Evolutionary conservation across 176 grass and related monocot genomes (phyloP).

Genomic region (Triticum turgidum): DNA sequence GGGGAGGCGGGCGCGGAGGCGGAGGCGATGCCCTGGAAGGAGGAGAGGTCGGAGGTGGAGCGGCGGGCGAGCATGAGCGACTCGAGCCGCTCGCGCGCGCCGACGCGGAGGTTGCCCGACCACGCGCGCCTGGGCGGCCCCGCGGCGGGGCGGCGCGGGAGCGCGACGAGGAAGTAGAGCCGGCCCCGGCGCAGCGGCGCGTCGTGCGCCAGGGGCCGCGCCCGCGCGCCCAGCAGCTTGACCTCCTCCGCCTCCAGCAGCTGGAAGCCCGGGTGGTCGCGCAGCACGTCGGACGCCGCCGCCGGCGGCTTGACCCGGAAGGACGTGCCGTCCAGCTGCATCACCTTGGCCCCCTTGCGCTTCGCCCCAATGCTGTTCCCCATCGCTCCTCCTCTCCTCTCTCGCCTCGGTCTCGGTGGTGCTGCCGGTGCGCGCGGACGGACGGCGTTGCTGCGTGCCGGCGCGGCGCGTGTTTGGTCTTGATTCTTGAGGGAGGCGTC

Average conservation of each 20-base stretch:
- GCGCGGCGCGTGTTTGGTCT: not conserved
- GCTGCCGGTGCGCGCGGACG: not conserved
- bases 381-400: conserved; percentile 33
- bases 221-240: conserved; percentile 63
- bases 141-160: conserved; percentile 42
- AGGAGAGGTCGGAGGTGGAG: conserved; percentile 75
- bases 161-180: conserved; percentile 86
- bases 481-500: not conserved
- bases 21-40: conserved; percentile 14
- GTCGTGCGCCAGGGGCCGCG: conserved; percentile 50
- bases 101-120: conserved; percentile 69
- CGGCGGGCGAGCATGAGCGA: conserved; percentile 77
- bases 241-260: conserved; percentile 77
- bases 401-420: not conserved
- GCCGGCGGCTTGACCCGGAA: conserved; percentile 75
- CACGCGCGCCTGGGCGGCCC: conserved; percentile 46
- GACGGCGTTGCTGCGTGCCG: not conserved
- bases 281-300: conserved; percentile 51
- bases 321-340: conserved; percentile 84
- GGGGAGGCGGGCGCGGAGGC: conserved; percentile 38
- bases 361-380: conserved; percentile 83
- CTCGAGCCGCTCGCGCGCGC: conserved; percentile 82
- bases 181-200: conserved; percentile 44
- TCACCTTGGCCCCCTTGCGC: conserved; percentile 75
- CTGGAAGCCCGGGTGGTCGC: conserved; percentile 63